Evolutionary conservation across 139 green algal genomes (phyloP).

Genomic region (Picochlorum sp.): DNA sequence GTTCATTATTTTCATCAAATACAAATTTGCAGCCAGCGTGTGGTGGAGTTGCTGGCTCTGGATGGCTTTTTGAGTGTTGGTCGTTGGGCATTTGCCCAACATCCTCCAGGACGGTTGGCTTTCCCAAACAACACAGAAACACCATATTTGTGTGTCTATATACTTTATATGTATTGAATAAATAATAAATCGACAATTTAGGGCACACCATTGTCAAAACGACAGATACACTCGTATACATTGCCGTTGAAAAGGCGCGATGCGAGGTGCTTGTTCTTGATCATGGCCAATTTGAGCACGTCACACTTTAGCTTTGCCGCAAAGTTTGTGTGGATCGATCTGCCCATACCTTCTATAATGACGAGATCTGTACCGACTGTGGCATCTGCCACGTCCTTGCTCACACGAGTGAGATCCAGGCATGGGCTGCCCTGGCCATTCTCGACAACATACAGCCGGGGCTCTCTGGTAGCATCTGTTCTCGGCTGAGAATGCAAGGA

Average conservation of each 20-base stretch:
- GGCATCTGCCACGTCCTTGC: slow-evolving; percentile 55
- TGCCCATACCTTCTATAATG: slow-evolving; percentile 92
- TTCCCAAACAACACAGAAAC: too few relatives aligned
- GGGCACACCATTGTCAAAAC: slow-evolving; percentile 14
- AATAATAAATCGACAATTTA: too few relatives aligned
- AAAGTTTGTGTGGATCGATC: slow-evolving; percentile 84
- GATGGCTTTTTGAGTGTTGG: too few relatives aligned
- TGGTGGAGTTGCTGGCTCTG: too few relatives aligned
- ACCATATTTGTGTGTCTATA: too few relatives aligned
- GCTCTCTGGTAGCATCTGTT: neutral
- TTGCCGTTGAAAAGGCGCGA: slow-evolving; percentile 67
- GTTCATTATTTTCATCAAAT: neutral
- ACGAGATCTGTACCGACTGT: slow-evolving; percentile 79
- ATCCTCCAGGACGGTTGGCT: too few relatives aligned
- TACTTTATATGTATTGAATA: too few relatives aligned
- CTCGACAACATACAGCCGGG: slow-evolving; percentile 62
- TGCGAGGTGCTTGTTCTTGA: slow-evolving; percentile 89
- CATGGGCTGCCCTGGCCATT: slow-evolving; percentile 87
- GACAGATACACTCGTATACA: slow-evolving; percentile 93
- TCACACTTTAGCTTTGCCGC: slow-evolving; percentile 67
- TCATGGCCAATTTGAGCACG: slow-evolving; percentile 93
- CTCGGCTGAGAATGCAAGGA: neutral
- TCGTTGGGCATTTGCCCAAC: too few relatives aligned
- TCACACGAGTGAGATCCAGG: slow-evolving; percentile 85
- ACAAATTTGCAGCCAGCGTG: too few relatives aligned